phyloP scores from a whole-genome alignment of 1,284 basidiomycete genomes.

The Blastosporella zonata region DNA sequence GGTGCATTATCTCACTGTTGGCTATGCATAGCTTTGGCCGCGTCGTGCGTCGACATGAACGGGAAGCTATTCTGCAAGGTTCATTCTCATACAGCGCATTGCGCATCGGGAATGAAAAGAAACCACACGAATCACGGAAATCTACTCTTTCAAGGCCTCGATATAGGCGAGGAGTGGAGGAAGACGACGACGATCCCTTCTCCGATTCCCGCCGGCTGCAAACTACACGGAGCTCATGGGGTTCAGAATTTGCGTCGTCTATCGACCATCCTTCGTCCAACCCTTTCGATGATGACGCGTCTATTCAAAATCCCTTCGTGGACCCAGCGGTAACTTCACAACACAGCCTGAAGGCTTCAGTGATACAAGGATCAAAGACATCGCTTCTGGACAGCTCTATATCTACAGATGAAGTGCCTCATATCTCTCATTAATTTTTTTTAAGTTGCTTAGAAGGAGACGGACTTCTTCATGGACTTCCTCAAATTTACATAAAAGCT shows the following conservation, averaged over 20 bases:
- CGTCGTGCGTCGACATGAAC: conserved; percentile 61
- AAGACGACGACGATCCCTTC: conserved; percentile 29
- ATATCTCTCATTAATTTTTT: too few species aligned
- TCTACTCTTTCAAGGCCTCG: conserved; percentile 5
- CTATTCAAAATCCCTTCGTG: conserved; percentile 2
- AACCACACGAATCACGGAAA: conserved; percentile 2
- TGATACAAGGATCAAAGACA: conserved; percentile 22
- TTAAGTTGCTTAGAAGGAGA: too few species aligned
- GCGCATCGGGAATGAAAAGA: conserved; percentile 10
- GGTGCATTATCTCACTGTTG: conserved; percentile 55
- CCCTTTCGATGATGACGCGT: conserved; percentile 6
- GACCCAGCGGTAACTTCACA: conserved; percentile 24
- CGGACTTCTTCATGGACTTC: neutral
- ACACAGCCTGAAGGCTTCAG: conserved; percentile 19
- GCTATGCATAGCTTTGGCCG: conserved; percentile 61
- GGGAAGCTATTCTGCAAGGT: conserved; percentile 52
- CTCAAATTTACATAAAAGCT: neutral
- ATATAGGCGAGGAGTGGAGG: conserved; percentile 12
- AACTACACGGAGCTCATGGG: conserved; percentile 20
- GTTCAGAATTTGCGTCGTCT: conserved; percentile 7
- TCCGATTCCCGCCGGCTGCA: conserved; percentile 27
- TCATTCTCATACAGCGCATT: conserved; percentile 38
- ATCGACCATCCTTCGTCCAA: conserved; percentile 6
- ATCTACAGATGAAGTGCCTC: neutral
- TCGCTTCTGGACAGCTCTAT: conserved; percentile 22